Evolutionary conservation across 306 rosid genomes (phyloP).

Genomic region (Oemleria cerasiformis): DNA sequence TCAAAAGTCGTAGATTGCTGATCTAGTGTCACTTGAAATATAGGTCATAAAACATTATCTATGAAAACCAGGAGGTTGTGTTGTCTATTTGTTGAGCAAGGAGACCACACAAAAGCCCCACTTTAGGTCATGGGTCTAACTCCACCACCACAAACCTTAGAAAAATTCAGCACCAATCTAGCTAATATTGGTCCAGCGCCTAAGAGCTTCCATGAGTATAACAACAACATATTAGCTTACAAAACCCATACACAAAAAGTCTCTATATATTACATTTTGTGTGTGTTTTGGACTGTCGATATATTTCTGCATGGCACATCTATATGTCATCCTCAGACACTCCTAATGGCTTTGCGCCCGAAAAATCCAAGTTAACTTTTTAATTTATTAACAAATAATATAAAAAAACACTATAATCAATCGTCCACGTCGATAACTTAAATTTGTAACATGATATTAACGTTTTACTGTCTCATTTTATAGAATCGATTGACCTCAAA

Average conservation of each 20-base stretch:
- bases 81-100: slow-evolving; percentile 32
- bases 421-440: no score
- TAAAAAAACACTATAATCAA: no score
- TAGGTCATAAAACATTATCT: slow-evolving; percentile 44
- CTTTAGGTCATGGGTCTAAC: slow-evolving; percentile 38
- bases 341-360: not conserved
- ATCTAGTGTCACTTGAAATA: slow-evolving; percentile 30
- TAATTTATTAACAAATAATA: not conserved
- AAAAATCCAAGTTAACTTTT: not conserved
- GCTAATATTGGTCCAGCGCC: slow-evolving; percentile 7
- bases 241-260: not conserved
- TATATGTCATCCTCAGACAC: slow-evolving; percentile 11
- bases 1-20: not conserved
- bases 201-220: not conserved
- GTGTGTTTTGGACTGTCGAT: not conserved
- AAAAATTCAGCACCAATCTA: slow-evolving; percentile 26
- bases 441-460: no score
- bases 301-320: not conserved
- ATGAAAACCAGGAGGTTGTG: slow-evolving; percentile 33
- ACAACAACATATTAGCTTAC: not conserved
- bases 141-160: slow-evolving; percentile 25
- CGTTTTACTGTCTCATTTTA: no score
- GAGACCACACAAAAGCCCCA: slow-evolving; percentile 27
- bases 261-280: not conserved
- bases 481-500: no score